Evolutionary conservation across 805 yeast species (phyloP).

Genomic region (Teunomyces cretensis): DNA sequence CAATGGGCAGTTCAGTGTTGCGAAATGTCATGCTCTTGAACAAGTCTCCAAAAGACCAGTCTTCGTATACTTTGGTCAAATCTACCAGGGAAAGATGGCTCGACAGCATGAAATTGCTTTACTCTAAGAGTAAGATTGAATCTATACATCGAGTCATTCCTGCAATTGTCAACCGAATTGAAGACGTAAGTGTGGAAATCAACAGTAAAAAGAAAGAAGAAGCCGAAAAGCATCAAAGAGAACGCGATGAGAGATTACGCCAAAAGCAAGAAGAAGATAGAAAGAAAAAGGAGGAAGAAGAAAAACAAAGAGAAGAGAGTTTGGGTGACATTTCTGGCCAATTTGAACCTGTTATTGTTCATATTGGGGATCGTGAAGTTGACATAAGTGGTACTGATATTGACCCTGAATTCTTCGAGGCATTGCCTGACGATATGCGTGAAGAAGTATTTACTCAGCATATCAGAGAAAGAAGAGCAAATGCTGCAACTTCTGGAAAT

Average conservation of each 20-base stretch:
- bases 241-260: conserved; percentile 28
- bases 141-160: conserved; percentile 18
- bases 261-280: conserved; percentile 32
- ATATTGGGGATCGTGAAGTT: conserved; percentile 73
- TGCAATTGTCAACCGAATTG: conserved; percentile 47
- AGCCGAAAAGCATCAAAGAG: conserved; percentile 21
- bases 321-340: conserved; percentile 14
- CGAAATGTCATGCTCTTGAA: not conserved
- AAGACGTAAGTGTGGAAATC: conserved; percentile 46
- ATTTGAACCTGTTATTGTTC: conserved; percentile 59
- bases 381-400: conserved; percentile 89
- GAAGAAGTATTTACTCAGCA: conserved; percentile 90
- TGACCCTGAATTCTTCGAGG: conserved; percentile 87
- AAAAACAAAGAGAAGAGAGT: conserved; percentile 14
- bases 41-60: conserved; percentile 12
- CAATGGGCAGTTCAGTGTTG: conserved; percentile 4
- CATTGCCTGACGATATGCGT: conserved; percentile 88
- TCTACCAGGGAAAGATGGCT: conserved; percentile 71
- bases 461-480: conserved; percentile 67
- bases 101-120: conserved; percentile 53
- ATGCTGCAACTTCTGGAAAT: conserved; percentile 44
- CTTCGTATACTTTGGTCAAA: conserved; percentile 26
- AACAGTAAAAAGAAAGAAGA: conserved; percentile 29
- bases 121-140: conserved; percentile 21
- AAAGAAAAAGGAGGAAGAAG: conserved; percentile 27